A percentile compares a stretch with the other conserved stretches of the same genome.
Evolutionary conservation across 768 basidiomycete species (phyloP).

Genomic region (Pleurotus citrinopileatus): DNA sequence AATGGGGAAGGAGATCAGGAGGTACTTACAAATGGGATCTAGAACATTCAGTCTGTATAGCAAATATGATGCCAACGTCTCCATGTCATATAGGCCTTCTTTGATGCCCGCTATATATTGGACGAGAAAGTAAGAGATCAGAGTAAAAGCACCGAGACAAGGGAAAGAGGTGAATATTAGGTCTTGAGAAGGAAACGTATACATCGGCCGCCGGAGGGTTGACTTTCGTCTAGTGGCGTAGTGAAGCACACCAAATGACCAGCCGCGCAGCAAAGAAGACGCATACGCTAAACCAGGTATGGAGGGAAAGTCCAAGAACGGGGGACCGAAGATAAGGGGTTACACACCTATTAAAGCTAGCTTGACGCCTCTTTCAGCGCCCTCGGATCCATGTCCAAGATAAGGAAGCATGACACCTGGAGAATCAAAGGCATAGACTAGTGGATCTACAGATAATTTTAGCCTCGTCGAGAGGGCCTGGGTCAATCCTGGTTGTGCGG

Average conservation of each 20-base stretch:
- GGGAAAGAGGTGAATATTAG: too few species aligned
- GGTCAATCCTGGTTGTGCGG: slow-evolving; percentile 88
- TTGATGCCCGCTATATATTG: slow-evolving; percentile 97
- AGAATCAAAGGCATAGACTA: slow-evolving; percentile 92
- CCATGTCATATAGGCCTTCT: slow-evolving; percentile 84
- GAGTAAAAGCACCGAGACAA: too few species aligned
- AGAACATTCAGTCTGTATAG: slow-evolving; percentile 81
- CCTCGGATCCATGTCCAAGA: slow-evolving; percentile 80
- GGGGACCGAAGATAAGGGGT: slow-evolving; percentile 15
- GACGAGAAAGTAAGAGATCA: slow-evolving; percentile 10
- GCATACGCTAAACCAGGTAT: not conserved
- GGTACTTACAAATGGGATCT: slow-evolving; percentile 62
- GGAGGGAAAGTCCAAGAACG: slow-evolving; percentile 11
- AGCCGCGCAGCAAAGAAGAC: not conserved
- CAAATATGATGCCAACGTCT: slow-evolving; percentile 83
- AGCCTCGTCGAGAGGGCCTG: slow-evolving; percentile 85
- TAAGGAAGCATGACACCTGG: slow-evolving; percentile 98
- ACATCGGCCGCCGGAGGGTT: too few species aligned
- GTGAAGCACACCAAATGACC: too few species aligned
- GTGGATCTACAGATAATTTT: slow-evolving; percentile 76
- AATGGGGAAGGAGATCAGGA: slow-evolving; percentile 13
- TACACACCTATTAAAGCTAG: slow-evolving; percentile 88
- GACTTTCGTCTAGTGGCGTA: too few species aligned
- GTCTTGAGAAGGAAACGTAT: too few species aligned
- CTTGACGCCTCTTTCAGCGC: slow-evolving; percentile 90